These are phyloP conservation scores for Lanmaoa rubissima DNA, from an alignment of 768 basidiomycete genomes.

Conservation along the genomic window DNA sequence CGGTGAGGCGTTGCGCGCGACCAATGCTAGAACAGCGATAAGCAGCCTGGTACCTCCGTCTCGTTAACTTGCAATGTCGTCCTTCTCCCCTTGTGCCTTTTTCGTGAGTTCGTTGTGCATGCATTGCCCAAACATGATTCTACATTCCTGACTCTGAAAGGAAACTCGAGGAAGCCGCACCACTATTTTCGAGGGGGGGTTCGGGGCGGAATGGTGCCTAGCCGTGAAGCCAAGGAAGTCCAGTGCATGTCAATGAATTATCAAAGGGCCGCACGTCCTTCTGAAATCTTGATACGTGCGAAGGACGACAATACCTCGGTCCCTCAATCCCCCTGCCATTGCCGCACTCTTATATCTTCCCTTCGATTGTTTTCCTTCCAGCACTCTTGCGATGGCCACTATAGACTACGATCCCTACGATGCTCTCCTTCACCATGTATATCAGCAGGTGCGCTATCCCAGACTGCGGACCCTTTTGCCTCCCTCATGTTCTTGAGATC, in stretches of 20 bases:
- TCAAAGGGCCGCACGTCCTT: not conserved
- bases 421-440: constrained; percentile 77
- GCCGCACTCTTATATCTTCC: constrained; percentile 13
- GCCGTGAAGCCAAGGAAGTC: not conserved
- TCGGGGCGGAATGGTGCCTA: constrained; percentile 1
- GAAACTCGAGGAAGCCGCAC: not conserved
- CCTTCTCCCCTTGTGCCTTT: constrained; percentile 13
- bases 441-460: constrained; percentile 56
- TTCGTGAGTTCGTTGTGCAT: not conserved
- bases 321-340: not conserved
- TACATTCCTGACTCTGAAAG: not conserved
- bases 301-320: not conserved
- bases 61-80: not conserved
- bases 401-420: constrained; percentile 83
- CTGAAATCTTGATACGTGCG: not conserved
- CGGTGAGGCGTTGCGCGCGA: not conserved
- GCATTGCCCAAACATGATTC: not conserved
- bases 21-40: not conserved
- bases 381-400: constrained; percentile 8
- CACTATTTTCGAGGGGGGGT: not conserved
- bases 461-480: not conserved
- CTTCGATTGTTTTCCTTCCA: not conserved
- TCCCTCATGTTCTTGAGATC: constrained; percentile 19
- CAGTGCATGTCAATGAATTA: not conserved
- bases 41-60: not conserved